Conservation (phyloP, 2,329 filamentous ascomycete species). For the Apiospora sp. region DNA sequence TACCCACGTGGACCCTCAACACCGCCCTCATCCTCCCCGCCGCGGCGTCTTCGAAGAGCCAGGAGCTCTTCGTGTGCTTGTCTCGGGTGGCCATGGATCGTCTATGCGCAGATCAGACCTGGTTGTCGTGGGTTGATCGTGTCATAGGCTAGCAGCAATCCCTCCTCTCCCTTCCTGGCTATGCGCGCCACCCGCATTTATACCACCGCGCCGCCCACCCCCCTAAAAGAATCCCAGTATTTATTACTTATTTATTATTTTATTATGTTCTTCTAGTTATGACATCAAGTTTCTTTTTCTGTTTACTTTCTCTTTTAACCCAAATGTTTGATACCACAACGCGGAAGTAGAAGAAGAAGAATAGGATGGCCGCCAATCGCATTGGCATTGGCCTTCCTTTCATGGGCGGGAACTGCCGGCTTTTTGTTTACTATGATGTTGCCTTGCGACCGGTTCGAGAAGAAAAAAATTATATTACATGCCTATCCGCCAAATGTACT, state of each 20-base stretch:
- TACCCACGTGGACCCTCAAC: conserved; percentile 42
- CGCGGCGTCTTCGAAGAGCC: conserved; percentile 35
- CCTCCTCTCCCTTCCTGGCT: background rate
- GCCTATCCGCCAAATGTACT: background rate
- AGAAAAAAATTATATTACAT: background rate
- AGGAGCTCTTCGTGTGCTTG: conserved; percentile 45
- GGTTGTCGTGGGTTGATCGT: conserved; percentile 44
- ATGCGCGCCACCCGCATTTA: background rate
- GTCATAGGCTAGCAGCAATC: conserved; percentile 37
- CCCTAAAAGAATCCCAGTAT: background rate
- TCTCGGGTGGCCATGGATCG: conserved; percentile 42
- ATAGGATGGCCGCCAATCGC: background rate
- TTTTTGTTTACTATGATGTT: background rate
- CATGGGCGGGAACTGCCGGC: background rate
- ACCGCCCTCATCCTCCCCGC: conserved; percentile 44
- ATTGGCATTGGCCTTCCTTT: background rate
- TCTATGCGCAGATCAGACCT: conserved; percentile 41
- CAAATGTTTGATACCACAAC: background rate
- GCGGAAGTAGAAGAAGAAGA: background rate
- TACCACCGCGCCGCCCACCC: background rate
- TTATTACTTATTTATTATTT: background rate
- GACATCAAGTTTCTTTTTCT: background rate
- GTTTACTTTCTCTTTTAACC: background rate
- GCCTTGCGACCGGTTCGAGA: background rate
- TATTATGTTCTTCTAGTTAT: background rate